Evolutionary conservation across 2,329 filamentous ascomycete genomes (phyloP).

Genomic region (Gaeumannomyces tritici): DNA sequence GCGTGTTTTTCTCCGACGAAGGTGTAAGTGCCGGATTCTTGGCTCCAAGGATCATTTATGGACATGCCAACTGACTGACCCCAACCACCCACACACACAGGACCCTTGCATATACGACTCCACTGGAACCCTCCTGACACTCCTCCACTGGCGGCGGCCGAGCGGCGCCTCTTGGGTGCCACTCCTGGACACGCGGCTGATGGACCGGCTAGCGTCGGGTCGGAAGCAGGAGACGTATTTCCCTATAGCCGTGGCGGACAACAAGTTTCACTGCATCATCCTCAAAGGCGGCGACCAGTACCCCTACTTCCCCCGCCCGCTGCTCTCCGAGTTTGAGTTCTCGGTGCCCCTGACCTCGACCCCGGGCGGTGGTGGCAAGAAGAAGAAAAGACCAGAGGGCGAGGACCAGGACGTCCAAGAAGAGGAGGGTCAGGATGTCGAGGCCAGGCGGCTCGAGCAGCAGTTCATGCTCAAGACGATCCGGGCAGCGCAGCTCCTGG

Average conservation of each 20-base stretch:
- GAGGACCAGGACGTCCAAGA: slow-evolving; percentile 19
- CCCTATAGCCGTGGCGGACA: slow-evolving; percentile 84
- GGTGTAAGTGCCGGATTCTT: slow-evolving; percentile 52
- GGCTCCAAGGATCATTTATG: not conserved
- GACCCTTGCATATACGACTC: slow-evolving; percentile 96
- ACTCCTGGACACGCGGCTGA: slow-evolving; percentile 76
- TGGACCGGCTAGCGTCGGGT: slow-evolving; percentile 74
- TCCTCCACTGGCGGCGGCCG: slow-evolving; percentile 82
- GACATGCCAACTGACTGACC: not conserved
- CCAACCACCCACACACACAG: slow-evolving; percentile 28
- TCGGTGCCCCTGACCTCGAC: slow-evolving; percentile 64
- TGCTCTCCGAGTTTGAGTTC: slow-evolving; percentile 91
- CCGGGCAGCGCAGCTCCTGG: slow-evolving; percentile 63
- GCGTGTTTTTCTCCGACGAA: slow-evolving; percentile 82
- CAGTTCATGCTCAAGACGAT: slow-evolving; percentile 67
- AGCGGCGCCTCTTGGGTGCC: slow-evolving; percentile 88
- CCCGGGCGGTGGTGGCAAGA: slow-evolving; percentile 13
- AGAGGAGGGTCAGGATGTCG: slow-evolving; percentile 22
- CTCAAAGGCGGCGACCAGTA: slow-evolving; percentile 91
- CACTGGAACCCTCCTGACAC: slow-evolving; percentile 75
- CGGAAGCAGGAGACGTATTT: slow-evolving; percentile 88
- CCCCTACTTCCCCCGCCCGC: slow-evolving; percentile 82
- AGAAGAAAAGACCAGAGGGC: slow-evolving; percentile 14
- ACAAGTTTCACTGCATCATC: slow-evolving; percentile 97
- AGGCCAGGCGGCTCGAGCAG: slow-evolving; percentile 65